Evolutionary conservation across 768 basidiomycete genomes (phyloP).

Genomic region (Mycena crocata): DNA sequence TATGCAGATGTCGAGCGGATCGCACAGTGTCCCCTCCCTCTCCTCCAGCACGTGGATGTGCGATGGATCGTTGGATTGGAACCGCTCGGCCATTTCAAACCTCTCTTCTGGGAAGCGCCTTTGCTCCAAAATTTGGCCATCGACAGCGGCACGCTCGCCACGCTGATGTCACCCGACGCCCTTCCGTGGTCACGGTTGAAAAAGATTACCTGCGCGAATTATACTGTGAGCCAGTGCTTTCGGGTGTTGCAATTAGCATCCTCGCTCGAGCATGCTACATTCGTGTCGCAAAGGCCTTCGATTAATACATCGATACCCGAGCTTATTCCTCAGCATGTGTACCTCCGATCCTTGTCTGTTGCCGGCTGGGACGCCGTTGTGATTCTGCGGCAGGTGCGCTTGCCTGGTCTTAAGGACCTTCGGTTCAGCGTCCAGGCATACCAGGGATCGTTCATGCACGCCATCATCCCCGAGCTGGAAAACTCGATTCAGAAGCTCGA

Average conservation of each 20-base stretch:
- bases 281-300: background rate
- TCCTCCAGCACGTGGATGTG: background rate
- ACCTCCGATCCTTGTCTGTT: slow-evolving; percentile 6
- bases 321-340: background rate
- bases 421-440: background rate
- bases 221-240: background rate
- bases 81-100: background rate
- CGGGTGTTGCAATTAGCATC: background rate
- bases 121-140: background rate
- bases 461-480: background rate
- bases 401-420: background rate
- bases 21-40: background rate
- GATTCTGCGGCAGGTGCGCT: background rate
- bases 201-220: background rate
- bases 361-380: background rate
- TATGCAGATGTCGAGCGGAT: background rate
- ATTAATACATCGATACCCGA: background rate
- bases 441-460: background rate
- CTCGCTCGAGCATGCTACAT: background rate
- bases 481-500: background rate
- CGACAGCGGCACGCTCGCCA: background rate
- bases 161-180: background rate
- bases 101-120: background rate
- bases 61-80: background rate
- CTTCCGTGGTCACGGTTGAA: background rate